phyloP scores from a whole-genome alignment of 1,139 yeast genomes.

The Nakaseomyces kungkrabaensis region DNA sequence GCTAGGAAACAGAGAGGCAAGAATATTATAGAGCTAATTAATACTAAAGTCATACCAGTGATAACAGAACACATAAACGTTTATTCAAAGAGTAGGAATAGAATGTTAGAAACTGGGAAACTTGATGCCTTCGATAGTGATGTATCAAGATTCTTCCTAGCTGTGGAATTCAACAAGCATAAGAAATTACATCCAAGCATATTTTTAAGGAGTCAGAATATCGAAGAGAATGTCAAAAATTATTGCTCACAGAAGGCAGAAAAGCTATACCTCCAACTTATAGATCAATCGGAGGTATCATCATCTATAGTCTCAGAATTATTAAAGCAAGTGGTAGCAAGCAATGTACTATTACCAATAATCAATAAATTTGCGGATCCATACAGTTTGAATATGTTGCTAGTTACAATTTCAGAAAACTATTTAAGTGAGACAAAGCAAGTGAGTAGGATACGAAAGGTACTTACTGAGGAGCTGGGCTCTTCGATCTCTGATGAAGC shows the following conservation, averaged over 20 bases:
- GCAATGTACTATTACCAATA: constrained; percentile 46
- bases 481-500: constrained; percentile 20
- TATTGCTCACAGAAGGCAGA: constrained; percentile 41
- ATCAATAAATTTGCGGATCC: constrained; percentile 55
- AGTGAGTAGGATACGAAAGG: constrained; percentile 62
- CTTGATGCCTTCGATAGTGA: constrained; percentile 19
- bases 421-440: constrained; percentile 66
- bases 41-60: constrained; percentile 52
- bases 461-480: constrained; percentile 34
- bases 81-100: constrained; percentile 32
- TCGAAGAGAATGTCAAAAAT: constrained; percentile 40
- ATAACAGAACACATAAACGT: constrained; percentile 54
- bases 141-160: constrained; percentile 45
- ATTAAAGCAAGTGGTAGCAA: constrained; percentile 53
- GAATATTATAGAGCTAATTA: constrained; percentile 50
- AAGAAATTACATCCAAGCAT: constrained; percentile 58
- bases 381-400: constrained; percentile 63
- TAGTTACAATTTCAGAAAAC: constrained; percentile 53
- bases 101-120: constrained; percentile 28
- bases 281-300: constrained; percentile 41
- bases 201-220: constrained; percentile 31
- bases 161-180: constrained; percentile 44
- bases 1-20: constrained; percentile 35
- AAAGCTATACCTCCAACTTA: constrained; percentile 40
- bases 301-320: constrained; percentile 44